Base-by-base conservation (phyloP, 768 basidiomycete genomes). In the Lactarius hatsudake region DNA sequence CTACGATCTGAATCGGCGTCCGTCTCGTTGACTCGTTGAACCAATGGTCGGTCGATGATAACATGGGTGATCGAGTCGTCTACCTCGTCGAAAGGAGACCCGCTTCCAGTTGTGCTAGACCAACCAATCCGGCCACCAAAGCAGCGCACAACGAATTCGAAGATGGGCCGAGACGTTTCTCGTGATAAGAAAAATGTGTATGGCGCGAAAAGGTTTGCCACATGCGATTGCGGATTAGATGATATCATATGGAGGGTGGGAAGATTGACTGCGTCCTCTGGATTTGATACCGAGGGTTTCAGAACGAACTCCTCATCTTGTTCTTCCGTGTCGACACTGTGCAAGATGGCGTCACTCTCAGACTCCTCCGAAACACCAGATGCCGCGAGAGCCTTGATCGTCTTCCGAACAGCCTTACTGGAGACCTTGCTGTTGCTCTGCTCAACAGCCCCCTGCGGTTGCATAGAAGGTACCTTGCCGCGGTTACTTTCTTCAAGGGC, bases 131-230 rank as follows among this genome's bases (percentile, higher is more conserved):
- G 86, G 28, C 96, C 97, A 54, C 96, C 96, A 76, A 94, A 94
- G 17, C 92, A 89, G 23, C 94, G 89, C 53, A 98, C 84, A 69
- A 96, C 79, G 77, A 99, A 98, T 77, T 98, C 97, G 79, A 98
- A 94, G 66, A 97, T 88, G 20, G 90, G 82, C 20, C 96, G 85
- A 2, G 97, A 90, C 0, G 89, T 91, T 79, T 98, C 96, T 70
- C 96, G 86, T 9, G 96, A 98, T 56, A 99, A 81, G 82, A 88
- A 98, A 81, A 99, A 94, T 2, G 89, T 91, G 78, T 88, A 97
- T 4, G 90, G 86, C 0, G 89, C 80, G 77, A 98, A 96, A 42
- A 98, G 80, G 55, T 81, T 81, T n/a, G 84, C 79, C 15, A 84
- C 79, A 26, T 82, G 73, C 3, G 87, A 81, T 61, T 82, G 85